A percentile compares a stretch with the other conserved stretches of the same genome.
These are phyloP conservation scores for Nakazawaea populi DNA, from an alignment of 805 yeast genomes.

Conservation along the genomic window DNA sequence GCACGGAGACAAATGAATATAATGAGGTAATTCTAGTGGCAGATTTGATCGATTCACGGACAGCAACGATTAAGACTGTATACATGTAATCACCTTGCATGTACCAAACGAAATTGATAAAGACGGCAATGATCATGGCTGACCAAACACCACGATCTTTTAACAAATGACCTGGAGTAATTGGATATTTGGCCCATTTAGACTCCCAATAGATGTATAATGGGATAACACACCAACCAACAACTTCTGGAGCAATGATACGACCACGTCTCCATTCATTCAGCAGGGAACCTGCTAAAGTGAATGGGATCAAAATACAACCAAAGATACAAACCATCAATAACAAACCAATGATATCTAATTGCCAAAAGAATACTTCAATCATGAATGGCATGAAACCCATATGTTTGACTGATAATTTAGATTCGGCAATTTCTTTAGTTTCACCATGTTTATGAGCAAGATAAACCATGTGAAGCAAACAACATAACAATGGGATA, in stretches of 20 bases:
- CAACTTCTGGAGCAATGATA: slow-evolving; percentile 62
- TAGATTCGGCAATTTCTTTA: slow-evolving; percentile 26
- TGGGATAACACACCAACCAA: slow-evolving; percentile 60
- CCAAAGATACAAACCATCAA: slow-evolving; percentile 53
- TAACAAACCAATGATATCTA: slow-evolving; percentile 60
- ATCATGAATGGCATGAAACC: slow-evolving; percentile 17
- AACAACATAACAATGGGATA: slow-evolving; percentile 51
- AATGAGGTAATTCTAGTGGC: slow-evolving; percentile 63
- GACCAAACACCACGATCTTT: slow-evolving; percentile 72
- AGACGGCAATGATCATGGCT: slow-evolving; percentile 52
- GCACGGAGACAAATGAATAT: slow-evolving; percentile 60
- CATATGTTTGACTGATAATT: slow-evolving; percentile 5
- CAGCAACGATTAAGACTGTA: slow-evolving; percentile 51
- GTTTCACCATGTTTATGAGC: slow-evolving; percentile 53
- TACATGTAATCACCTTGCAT: slow-evolving; percentile 54
- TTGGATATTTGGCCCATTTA: slow-evolving; percentile 51
- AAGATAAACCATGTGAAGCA: slow-evolving; percentile 47
- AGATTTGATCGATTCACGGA: slow-evolving; percentile 49
- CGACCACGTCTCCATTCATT: slow-evolving; percentile 54
- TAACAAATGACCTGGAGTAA: slow-evolving; percentile 52
- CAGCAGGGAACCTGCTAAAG: slow-evolving; percentile 50
- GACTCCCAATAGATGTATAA: slow-evolving; percentile 56
- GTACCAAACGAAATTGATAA: slow-evolving; percentile 57
- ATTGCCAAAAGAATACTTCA: slow-evolving; percentile 50
- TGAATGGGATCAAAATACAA: slow-evolving; percentile 64